phyloP scores from a whole-genome alignment of 148 eudicot species.

The Rhododendron ferrugineum region DNA sequence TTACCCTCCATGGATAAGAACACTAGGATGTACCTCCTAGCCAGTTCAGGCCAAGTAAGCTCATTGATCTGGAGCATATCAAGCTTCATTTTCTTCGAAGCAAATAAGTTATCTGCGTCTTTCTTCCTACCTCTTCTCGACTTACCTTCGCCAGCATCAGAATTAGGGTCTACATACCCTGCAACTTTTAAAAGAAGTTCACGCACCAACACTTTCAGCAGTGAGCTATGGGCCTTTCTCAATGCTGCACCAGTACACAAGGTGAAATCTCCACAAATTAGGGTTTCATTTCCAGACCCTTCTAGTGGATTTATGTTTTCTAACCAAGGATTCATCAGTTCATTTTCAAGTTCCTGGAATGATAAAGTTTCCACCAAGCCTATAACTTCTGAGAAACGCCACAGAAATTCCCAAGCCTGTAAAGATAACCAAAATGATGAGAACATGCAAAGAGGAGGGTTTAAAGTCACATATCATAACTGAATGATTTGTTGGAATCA shows the following conservation, averaged over 20 bases:
- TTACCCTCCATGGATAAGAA: slow-evolving; percentile 46
- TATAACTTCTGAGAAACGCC: slow-evolving; percentile 41
- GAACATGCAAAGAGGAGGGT: not conserved
- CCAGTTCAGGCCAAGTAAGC: slow-evolving; percentile 57
- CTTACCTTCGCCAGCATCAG: slow-evolving; percentile 44
- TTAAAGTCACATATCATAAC: not conserved
- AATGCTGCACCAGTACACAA: slow-evolving; percentile 28
- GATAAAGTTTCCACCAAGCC: slow-evolving; percentile 33
- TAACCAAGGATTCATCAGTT: slow-evolving; percentile 47
- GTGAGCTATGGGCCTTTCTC: slow-evolving; percentile 31
- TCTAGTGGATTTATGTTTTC: slow-evolving; percentile 15
- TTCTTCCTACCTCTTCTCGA: slow-evolving; percentile 44
- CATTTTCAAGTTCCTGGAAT: slow-evolving; percentile 36
- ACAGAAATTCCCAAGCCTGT: slow-evolving; percentile 47
- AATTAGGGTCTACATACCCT: slow-evolving; percentile 36
- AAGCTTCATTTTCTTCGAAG: slow-evolving; percentile 31
- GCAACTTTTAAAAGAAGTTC: slow-evolving; percentile 38
- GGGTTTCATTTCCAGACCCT: slow-evolving; percentile 7
- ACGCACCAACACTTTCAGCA: slow-evolving; percentile 35
- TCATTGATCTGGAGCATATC: slow-evolving; percentile 48
- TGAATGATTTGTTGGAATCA: not conserved
- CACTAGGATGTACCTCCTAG: slow-evolving; percentile 47
- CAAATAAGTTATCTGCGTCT: slow-evolving; percentile 31
- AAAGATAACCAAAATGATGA: slow-evolving; percentile 11
- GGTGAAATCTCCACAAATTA: slow-evolving; percentile 12